Conservation (phyloP, 1,139 yeast species). For the Pichia sp. region DNA sequence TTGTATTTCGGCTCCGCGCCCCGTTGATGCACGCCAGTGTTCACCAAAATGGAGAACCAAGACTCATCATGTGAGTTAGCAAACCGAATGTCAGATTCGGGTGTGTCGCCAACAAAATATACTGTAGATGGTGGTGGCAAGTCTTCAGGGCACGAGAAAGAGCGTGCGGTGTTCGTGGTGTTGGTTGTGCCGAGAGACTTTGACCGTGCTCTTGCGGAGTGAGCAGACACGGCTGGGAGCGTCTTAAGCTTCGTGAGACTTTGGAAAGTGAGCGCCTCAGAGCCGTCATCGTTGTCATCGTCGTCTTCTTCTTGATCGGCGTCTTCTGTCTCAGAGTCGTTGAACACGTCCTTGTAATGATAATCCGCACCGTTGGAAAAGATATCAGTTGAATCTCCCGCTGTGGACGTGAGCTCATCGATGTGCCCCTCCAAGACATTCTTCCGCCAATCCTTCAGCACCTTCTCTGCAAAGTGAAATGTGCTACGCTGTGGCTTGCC, state of each 20-base stretch:
- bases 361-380: constrained; percentile 11
- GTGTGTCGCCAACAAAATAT: constrained; percentile 89
- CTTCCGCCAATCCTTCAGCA: constrained; percentile 68
- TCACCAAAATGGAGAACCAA: constrained; percentile 79
- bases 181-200: too few relatives aligned
- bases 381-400: constrained; percentile 8
- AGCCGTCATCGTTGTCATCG: constrained; percentile 29
- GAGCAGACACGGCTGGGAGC: too few relatives aligned
- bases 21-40: constrained; percentile 80
- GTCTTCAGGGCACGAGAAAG: too few relatives aligned
- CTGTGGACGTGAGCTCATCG: constrained; percentile 39
- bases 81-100: constrained; percentile 81
- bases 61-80: constrained; percentile 80
- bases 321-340: constrained; percentile 26
- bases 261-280: too few relatives aligned
- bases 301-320: constrained; percentile 31
- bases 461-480: constrained; percentile 71
- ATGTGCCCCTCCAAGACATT: constrained; percentile 70
- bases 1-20: constrained; percentile 72
- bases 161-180: too few relatives aligned
- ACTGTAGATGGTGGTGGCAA: constrained; percentile 81
- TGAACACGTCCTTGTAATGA: constrained; percentile 6
- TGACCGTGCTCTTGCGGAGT: too few relatives aligned
- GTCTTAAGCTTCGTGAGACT: too few relatives aligned
- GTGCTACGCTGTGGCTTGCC: constrained; percentile 87